Conservation (phyloP, 1,284 basidiomycete species). For the Austropuccinia psidii region DNA sequence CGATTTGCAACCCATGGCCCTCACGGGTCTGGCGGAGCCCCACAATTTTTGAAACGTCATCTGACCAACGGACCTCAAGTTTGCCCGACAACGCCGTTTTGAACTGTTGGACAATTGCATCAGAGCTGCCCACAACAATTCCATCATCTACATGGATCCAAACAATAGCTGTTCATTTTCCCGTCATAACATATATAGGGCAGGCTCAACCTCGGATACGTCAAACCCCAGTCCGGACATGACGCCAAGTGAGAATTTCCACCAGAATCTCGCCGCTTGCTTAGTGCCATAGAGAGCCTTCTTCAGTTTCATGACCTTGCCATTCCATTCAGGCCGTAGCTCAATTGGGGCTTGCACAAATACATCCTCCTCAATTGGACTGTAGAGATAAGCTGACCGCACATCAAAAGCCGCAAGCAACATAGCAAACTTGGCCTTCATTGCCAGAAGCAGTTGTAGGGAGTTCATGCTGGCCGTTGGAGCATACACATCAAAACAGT, state of each 20-base stretch:
- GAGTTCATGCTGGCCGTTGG: neutral
- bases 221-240: too few species aligned
- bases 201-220: too few species aligned
- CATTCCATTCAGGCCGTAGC: neutral
- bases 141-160: too few species aligned
- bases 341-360: neutral
- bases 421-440: neutral
- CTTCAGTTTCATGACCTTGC: neutral
- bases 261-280: constrained; percentile 1
- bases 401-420: neutral
- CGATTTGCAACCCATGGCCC: neutral
- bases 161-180: too few species aligned
- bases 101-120: too few species aligned
- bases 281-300: constrained; percentile 7
- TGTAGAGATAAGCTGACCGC: neutral
- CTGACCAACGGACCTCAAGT: neutral
- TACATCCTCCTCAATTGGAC: constrained; percentile 1
- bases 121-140: too few species aligned
- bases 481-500: neutral
- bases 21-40: neutral
- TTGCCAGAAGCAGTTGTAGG: neutral
- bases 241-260: too few species aligned
- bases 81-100: too few species aligned
- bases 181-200: too few species aligned
- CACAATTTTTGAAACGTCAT: neutral